A percentile compares a stretch with the other conserved stretches of the same genome.
Conservation (phyloP, 306 rosid species). For the Malus domestica region DNA sequence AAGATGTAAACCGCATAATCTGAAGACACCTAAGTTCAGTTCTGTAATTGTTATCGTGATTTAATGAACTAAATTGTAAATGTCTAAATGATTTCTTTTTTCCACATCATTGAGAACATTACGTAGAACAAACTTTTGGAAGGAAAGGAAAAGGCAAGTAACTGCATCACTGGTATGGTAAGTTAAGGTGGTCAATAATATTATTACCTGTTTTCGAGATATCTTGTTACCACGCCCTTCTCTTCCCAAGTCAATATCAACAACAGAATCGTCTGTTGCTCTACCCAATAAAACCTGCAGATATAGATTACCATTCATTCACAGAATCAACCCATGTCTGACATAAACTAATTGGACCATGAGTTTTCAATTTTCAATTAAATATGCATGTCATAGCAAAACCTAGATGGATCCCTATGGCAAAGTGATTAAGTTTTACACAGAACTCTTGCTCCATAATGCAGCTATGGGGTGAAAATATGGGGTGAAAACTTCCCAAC, state of each 20-base stretch:
- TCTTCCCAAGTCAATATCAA: constrained; percentile 87
- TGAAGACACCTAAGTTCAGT: background rate
- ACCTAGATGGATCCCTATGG: background rate
- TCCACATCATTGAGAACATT: background rate
- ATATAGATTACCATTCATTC: background rate
- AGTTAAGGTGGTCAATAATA: background rate
- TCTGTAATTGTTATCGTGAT: background rate
- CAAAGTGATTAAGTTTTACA: background rate
- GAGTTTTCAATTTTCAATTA: background rate
- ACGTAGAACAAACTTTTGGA: background rate
- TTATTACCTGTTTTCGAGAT: constrained; percentile 86
- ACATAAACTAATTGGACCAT: constrained; percentile 9
- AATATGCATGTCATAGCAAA: background rate
- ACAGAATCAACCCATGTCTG: constrained; percentile 13
- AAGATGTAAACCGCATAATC: background rate
- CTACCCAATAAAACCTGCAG: constrained; percentile 89
- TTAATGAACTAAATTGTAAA: background rate
- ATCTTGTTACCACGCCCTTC: constrained; percentile 62
- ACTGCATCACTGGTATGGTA: background rate
- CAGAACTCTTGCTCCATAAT: constrained; percentile 5
- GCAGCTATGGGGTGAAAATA: background rate
- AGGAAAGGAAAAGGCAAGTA: background rate
- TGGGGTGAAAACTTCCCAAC: background rate
- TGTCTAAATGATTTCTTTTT: background rate
- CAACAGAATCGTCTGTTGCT: constrained; percentile 54